These are phyloP conservation scores for Dryas integrifolia DNA, from an alignment of 331 rosid species.

Conservation along the genomic window DNA sequence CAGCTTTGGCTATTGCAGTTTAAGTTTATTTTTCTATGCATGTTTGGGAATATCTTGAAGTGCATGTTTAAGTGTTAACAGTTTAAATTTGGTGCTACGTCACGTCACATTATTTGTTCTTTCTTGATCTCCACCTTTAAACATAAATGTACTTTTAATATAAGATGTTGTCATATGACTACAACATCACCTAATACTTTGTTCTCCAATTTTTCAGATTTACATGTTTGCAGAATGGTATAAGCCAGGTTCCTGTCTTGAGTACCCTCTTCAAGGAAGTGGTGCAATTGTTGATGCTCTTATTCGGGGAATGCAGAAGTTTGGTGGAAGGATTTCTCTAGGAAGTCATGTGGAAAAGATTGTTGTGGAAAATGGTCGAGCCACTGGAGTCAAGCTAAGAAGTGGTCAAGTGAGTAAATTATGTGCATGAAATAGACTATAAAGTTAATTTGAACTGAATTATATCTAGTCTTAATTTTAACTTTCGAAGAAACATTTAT, in stretches of 20 bases:
- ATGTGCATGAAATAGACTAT: slow-evolving; percentile 8
- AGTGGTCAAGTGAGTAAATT: slow-evolving; percentile 65
- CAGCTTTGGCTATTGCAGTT: not conserved
- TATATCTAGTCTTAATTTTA: not conserved
- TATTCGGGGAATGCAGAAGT: slow-evolving; percentile 69
- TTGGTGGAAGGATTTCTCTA: slow-evolving; percentile 75
- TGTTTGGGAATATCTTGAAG: not conserved
- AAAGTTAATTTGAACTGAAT: not conserved
- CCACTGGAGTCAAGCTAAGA: slow-evolving; percentile 76
- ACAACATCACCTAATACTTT: not conserved
- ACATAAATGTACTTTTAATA: not conserved
- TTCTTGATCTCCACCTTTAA: not conserved
- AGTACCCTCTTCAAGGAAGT: slow-evolving; percentile 77
- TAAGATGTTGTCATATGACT: not conserved
- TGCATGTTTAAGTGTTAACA: not conserved
- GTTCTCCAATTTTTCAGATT: slow-evolving; percentile 46
- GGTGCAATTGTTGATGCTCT: slow-evolving; percentile 83
- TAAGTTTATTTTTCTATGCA: not conserved
- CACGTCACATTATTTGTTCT: not conserved
- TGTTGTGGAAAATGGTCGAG: slow-evolving; percentile 70
- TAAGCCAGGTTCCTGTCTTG: slow-evolving; percentile 85
- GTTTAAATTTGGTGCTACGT: not conserved
- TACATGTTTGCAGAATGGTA: slow-evolving; percentile 99
- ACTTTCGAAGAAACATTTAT: slow-evolving; percentile 5
- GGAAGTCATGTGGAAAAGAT: slow-evolving; percentile 74